A percentile compares a stretch with the other conserved stretches of the same genome.
phyloP scores from a whole-genome alignment of 768 basidiomycete species.

The Suillus brevipes region DNA sequence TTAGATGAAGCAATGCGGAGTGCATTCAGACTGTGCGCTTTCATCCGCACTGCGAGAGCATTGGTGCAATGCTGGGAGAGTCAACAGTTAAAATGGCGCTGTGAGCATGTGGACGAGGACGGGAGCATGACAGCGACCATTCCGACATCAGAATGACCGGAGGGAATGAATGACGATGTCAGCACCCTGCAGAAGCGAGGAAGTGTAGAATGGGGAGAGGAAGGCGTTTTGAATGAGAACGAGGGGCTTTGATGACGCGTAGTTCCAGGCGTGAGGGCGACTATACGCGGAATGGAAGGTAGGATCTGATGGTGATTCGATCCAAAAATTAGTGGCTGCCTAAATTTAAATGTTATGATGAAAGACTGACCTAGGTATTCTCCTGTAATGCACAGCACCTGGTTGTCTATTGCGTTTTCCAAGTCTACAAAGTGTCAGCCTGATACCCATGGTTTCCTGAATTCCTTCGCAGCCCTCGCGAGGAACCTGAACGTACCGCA shows the following conservation, averaged over 20 bases:
- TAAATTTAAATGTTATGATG: too few relatives aligned
- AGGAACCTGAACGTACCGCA: slow-evolving; percentile 80
- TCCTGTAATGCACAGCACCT: slow-evolving; percentile 61
- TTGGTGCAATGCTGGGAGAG: slow-evolving; percentile 89
- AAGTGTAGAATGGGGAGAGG: slow-evolving; percentile 87
- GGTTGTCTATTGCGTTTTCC: slow-evolving; percentile 60
- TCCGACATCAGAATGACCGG: slow-evolving; percentile 86
- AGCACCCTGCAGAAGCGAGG: slow-evolving; percentile 81
- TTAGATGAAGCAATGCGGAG: slow-evolving; percentile 57
- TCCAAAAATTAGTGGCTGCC: slow-evolving; percentile 66
- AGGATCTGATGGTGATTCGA: slow-evolving; percentile 95
- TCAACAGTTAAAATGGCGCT: slow-evolving; percentile 85
- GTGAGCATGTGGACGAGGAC: slow-evolving; percentile 44
- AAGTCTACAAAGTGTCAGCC: too few relatives aligned
- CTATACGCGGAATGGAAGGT: slow-evolving; percentile 81
- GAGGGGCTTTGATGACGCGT: slow-evolving; percentile 37
- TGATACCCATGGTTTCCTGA: slow-evolving; percentile 51
- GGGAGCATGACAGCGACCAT: slow-evolving; percentile 84
- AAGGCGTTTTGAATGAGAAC: slow-evolving; percentile 98
- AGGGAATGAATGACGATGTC: slow-evolving; percentile 84
- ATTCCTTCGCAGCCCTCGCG: slow-evolving; percentile 51
- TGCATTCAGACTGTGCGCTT: slow-evolving; percentile 83
- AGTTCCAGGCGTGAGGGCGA: slow-evolving; percentile 51
- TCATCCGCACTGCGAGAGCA: slow-evolving; percentile 87
- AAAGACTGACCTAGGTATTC: slow-evolving; percentile 27